A percentile compares a stretch with the other conserved stretches of the same genome.
phyloP scores from a whole-genome alignment of 352 stramenopile species.

The Lagenidium sp. region DNA sequence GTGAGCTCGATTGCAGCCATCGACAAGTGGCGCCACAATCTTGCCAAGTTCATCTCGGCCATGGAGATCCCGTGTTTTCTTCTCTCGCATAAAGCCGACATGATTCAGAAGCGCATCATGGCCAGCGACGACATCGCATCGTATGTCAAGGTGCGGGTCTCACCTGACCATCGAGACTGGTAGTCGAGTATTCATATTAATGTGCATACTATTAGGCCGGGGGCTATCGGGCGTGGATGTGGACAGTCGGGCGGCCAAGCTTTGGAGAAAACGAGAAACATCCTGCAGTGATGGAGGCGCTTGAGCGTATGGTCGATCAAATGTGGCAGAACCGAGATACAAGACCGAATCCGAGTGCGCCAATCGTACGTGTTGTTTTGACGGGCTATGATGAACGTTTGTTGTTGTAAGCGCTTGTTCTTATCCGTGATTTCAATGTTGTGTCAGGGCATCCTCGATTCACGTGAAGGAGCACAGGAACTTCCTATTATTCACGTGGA shows the following conservation, averaged over 20 bases:
- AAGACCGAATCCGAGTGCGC: no score
- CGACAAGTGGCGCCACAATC: conserved; percentile 72
- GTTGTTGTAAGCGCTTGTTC: no score
- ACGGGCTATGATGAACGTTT: no score
- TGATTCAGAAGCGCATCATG: conserved; percentile 82
- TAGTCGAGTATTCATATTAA: no score
- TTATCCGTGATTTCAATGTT: no score
- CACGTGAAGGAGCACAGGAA: no score
- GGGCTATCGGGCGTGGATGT: conserved; percentile 79
- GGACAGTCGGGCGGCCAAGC: conserved; percentile 63
- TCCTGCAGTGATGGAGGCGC: conserved; percentile 54
- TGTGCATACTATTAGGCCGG: no score
- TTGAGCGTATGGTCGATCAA: conserved; percentile 62
- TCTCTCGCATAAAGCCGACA: conserved; percentile 74
- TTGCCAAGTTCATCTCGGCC: conserved; percentile 65
- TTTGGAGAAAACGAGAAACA: conserved; percentile 82
- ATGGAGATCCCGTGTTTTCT: conserved; percentile 75
- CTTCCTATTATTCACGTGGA: conserved; percentile 53
- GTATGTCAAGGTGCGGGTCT: conserved; percentile 49
- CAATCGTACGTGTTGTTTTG: no score
- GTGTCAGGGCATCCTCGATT: conserved; percentile 48
- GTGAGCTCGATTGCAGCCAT: conserved; percentile 80
- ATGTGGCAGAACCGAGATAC: conserved; percentile 13
- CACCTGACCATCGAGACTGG: no score
- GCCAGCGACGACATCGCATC: conserved; percentile 78